Evolutionary conservation across 257 asterid genomes (phyloP).

Genomic region (Cinchona pubescens): DNA sequence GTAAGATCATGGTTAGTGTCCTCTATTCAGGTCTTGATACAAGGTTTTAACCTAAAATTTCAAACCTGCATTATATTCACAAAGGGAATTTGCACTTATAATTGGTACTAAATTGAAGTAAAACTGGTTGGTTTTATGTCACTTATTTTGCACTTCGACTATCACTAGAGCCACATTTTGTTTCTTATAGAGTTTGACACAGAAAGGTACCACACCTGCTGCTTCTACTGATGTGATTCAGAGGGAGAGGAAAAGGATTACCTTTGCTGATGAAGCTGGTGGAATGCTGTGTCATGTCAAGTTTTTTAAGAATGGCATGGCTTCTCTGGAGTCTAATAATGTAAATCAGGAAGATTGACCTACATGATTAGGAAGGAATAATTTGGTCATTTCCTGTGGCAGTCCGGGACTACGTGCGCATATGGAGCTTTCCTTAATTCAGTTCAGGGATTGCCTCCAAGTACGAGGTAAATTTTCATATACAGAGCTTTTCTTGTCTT

Average conservation of each 20-base stretch:
- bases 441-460: not conserved
- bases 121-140: not conserved
- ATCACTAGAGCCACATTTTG: constrained; percentile 14
- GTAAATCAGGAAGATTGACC: constrained; percentile 25
- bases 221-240: constrained; percentile 28
- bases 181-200: constrained; percentile 52
- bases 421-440: not conserved
- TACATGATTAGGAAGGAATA: constrained; percentile 4
- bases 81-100: not conserved
- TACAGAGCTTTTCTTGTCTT: not conserved
- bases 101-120: not conserved
- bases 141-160: not conserved
- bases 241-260: constrained; percentile 53
- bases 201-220: constrained; percentile 32
- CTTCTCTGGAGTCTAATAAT: constrained; percentile 27
- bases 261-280: constrained; percentile 92
- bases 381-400: not conserved
- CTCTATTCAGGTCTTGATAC: not conserved
- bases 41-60: too few relatives aligned
- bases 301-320: constrained; percentile 39
- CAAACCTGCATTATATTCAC: not conserved
- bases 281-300: constrained; percentile 72
- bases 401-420: not conserved
- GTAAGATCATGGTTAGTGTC: constrained; percentile 79
- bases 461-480: not conserved